Evolutionary conservation across 768 basidiomycete species (phyloP).

Genomic region (Lanmaoa pseudosensibilis): DNA sequence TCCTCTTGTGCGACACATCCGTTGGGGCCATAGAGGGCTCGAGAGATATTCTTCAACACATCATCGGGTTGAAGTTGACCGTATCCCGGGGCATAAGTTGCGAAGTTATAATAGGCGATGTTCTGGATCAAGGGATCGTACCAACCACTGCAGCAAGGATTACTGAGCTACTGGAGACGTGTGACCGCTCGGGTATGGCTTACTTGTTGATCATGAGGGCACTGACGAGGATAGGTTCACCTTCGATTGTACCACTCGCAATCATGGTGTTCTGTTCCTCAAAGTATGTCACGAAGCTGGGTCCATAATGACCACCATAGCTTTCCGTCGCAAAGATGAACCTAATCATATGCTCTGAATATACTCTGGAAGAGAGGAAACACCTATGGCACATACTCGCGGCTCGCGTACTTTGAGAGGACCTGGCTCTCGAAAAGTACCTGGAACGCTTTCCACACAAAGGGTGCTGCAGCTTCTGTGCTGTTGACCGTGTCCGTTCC

Average conservation of each 20-base stretch:
- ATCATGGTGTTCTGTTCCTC: constrained; percentile 61
- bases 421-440: constrained; percentile 56
- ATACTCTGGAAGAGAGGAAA: background rate
- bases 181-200: background rate
- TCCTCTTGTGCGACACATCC: constrained; percentile 58
- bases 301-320: constrained; percentile 69
- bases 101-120: constrained; percentile 59
- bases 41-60: constrained; percentile 47
- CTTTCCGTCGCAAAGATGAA: constrained; percentile 67
- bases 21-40: constrained; percentile 44
- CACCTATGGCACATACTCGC: constrained; percentile 44
- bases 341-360: constrained; percentile 29
- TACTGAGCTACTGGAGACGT: background rate
- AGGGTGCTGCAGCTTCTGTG: constrained; percentile 50
- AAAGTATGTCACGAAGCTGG: constrained; percentile 63
- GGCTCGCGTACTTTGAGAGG: constrained; percentile 50
- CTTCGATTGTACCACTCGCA: constrained; percentile 41
- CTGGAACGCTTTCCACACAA: constrained; percentile 65
- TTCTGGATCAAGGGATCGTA: constrained; percentile 65
- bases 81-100: constrained; percentile 63
- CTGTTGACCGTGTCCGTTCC: constrained; percentile 56
- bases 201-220: constrained; percentile 69
- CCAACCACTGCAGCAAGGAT: constrained; percentile 49
- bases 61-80: constrained; percentile 54
- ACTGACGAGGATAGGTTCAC: constrained; percentile 52